These are phyloP conservation scores for Lonicera japonica DNA, from an alignment of 129 eudicot genomes.

Conservation along the genomic window DNA sequence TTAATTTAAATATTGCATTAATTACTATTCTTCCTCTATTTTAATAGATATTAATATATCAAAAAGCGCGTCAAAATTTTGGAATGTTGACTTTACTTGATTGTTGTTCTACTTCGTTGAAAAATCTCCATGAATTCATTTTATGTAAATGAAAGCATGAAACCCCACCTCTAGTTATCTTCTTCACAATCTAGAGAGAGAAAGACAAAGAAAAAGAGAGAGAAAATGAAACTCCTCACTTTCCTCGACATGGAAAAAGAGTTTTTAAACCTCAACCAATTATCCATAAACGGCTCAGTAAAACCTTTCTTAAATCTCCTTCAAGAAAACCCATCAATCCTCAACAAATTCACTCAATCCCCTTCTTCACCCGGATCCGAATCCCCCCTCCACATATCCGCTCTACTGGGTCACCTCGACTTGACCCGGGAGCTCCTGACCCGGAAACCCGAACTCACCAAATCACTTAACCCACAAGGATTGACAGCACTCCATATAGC, in stretches of 20 bases:
- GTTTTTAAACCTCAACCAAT: neutral
- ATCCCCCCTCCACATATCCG: constrained; percentile 18
- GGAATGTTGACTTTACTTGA: no score
- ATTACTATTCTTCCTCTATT: no score
- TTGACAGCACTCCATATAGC: constrained; percentile 18
- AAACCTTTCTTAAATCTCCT: neutral
- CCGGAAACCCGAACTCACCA: constrained; percentile 7
- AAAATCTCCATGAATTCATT: no score
- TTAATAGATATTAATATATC: no score
- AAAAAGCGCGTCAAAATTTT: no score
- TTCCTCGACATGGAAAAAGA: constrained; percentile 1
- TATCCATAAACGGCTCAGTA: constrained; percentile 6
- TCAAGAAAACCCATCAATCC: constrained; percentile 12
- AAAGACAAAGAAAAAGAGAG: neutral
- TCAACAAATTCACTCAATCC: neutral
- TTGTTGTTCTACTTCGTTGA: no score
- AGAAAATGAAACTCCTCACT: neutral
- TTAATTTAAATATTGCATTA: no score
- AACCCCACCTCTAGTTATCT: no score
- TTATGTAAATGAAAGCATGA: no score
- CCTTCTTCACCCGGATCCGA: neutral
- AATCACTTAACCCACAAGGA: neutral
- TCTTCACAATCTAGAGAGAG: neutral
- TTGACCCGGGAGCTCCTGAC: neutral
- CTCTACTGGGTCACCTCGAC: constrained; percentile 12